These are phyloP conservation scores for Tetrapisispora taiwanensis DNA, from an alignment of 805 yeast genomes.

Conservation along the genomic window DNA sequence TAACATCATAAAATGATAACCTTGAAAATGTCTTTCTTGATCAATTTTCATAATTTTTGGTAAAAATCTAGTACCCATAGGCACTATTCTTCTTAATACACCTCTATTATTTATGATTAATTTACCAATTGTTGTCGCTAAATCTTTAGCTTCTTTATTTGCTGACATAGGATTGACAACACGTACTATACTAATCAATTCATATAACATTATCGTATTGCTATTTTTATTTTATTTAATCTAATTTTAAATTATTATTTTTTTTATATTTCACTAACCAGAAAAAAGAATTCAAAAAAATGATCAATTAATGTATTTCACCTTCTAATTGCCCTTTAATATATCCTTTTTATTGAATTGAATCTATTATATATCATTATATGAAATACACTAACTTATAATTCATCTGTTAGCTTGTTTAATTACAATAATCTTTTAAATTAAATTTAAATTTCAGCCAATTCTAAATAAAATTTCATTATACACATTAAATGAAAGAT, in stretches of 20 bases:
- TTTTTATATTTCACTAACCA: too few relatives aligned
- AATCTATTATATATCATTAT: too few relatives aligned
- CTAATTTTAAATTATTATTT: background rate
- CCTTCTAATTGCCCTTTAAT: too few relatives aligned
- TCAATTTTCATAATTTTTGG: constrained; percentile 78
- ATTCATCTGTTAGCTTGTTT: too few relatives aligned
- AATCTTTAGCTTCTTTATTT: constrained; percentile 53
- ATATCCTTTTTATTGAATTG: too few relatives aligned
- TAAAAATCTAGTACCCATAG: constrained; percentile 66
- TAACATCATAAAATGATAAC: constrained; percentile 74
- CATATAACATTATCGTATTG: constrained; percentile 59
- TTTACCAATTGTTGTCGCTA: constrained; percentile 63
- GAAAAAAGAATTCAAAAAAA: too few relatives aligned
- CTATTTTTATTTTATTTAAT: background rate
- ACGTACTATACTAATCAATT: constrained; percentile 82
- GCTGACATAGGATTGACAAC: constrained; percentile 47
- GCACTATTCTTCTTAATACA: constrained; percentile 73
- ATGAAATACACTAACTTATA: too few relatives aligned
- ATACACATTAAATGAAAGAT: too few relatives aligned
- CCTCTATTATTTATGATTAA: constrained; percentile 84
- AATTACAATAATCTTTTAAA: too few relatives aligned
- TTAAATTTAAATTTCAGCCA: too few relatives aligned
- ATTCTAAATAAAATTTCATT: too few relatives aligned
- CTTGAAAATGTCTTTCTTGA: constrained; percentile 84
- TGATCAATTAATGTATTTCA: too few relatives aligned